These are phyloP conservation scores for Xylaria longipes DNA, from an alignment of 495 filamentous ascomycete species.

Conservation along the genomic window DNA sequence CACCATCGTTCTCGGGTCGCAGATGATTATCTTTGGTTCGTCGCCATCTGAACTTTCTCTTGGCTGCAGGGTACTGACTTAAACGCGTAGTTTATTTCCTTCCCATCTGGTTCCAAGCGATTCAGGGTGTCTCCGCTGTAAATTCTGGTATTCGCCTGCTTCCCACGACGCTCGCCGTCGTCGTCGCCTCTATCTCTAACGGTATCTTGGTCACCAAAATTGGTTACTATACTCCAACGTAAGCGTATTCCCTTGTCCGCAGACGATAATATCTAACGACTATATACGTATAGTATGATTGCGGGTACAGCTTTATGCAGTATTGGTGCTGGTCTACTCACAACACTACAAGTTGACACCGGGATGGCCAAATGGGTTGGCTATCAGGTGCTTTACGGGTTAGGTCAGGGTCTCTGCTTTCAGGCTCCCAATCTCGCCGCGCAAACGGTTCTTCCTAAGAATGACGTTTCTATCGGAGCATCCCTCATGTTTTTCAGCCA, in stretches of 20 bases:
- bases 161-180: constrained; percentile 49
- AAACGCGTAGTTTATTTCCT: constrained; percentile 58
- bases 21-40: constrained; percentile 66
- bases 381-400: constrained; percentile 69
- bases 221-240: constrained; percentile 68
- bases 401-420: constrained; percentile 48
- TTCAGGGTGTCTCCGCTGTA: constrained; percentile 60
- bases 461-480: constrained; percentile 66
- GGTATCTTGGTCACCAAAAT: constrained; percentile 54
- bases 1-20: constrained; percentile 54
- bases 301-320: constrained; percentile 58
- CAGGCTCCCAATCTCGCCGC: constrained; percentile 50
- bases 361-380: constrained; percentile 66
- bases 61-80: constrained; percentile 59
- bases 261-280: constrained; percentile 5
- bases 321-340: constrained; percentile 68
- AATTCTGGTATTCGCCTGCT: constrained; percentile 59
- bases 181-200: constrained; percentile 45
- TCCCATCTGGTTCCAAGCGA: constrained; percentile 74
- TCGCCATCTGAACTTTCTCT: constrained; percentile 54
- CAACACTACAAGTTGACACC: constrained; percentile 62
- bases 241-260: background rate
- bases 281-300: constrained; percentile 47
- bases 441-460: constrained; percentile 54
- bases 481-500: constrained; percentile 68